Percentiles rank a stretch among this genome's conserved stretches.
Conservation (phyloP, 805 yeast species). For the Candida montana region DNA sequence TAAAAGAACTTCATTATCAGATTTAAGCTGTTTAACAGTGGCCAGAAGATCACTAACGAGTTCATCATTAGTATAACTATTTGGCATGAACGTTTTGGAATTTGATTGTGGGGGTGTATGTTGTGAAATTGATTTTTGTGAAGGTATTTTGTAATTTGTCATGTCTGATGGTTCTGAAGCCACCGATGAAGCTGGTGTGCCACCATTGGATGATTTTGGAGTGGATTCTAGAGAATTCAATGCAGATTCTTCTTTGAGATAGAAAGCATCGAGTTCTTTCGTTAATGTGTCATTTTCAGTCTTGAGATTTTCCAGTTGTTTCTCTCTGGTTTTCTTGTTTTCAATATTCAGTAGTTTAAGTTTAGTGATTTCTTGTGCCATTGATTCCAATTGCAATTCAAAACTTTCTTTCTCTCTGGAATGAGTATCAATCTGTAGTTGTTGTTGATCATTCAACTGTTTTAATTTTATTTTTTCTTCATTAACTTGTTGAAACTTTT, state of each 20-base stretch:
- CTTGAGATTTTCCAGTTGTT: constrained; percentile 9
- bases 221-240: constrained; percentile 8
- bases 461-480: constrained; percentile 4
- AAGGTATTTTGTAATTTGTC: neutral
- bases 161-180: neutral
- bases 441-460: neutral
- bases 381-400: constrained; percentile 8
- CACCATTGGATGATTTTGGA: constrained; percentile 4
- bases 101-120: constrained; percentile 5
- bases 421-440: neutral
- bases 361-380: constrained; percentile 10
- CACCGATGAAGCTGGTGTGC: constrained; percentile 1
- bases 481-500: neutral
- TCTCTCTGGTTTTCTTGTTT: constrained; percentile 7
- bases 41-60: constrained; percentile 16
- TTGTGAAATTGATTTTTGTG: neutral
- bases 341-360: constrained; percentile 10
- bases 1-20: constrained; percentile 11
- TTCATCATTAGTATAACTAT: constrained; percentile 9
- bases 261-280: constrained; percentile 9
- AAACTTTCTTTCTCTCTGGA: constrained; percentile 6
- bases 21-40: constrained; percentile 17
- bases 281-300: constrained; percentile 11
- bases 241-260: constrained; percentile 5
- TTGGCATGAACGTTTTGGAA: constrained; percentile 1